Conservation (phyloP, 129 eudicot species). For the Lonicera japonica region DNA sequence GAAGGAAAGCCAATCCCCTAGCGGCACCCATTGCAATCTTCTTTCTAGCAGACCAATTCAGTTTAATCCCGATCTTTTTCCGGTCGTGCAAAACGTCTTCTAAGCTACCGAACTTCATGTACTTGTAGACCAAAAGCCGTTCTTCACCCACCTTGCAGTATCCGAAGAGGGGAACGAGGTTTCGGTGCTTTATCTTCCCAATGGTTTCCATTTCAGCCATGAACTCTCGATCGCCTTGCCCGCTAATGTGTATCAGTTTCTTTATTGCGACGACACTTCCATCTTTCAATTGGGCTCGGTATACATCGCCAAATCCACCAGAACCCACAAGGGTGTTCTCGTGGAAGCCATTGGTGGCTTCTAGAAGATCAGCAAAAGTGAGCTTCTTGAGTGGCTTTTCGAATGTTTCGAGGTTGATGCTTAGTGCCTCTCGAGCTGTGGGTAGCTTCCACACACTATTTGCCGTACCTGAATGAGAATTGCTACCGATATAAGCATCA, state of each 20-base stretch:
- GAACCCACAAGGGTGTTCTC: slow-evolving; percentile 63
- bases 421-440: slow-evolving; percentile 73
- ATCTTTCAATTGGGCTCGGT: slow-evolving; percentile 81
- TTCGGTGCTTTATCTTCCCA: slow-evolving; percentile 83
- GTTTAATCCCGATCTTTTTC: slow-evolving; percentile 47
- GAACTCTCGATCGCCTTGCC: slow-evolving; percentile 97
- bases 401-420: slow-evolving; percentile 75
- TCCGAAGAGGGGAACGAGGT: slow-evolving; percentile 85
- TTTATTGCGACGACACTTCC: slow-evolving; percentile 82
- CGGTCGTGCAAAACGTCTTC: slow-evolving; percentile 82
- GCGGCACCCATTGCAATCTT: slow-evolving; percentile 93
- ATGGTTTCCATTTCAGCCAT: slow-evolving; percentile 98
- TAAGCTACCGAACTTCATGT: slow-evolving; percentile 89
- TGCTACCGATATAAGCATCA: slow-evolving; percentile 49
- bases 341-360: slow-evolving; percentile 94
- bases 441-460: slow-evolving; percentile 68
- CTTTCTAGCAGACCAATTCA: slow-evolving; percentile 74
- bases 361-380: slow-evolving; percentile 86
- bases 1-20: slow-evolving; percentile 84
- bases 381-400: slow-evolving; percentile 84
- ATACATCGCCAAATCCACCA: slow-evolving; percentile 96
- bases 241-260: slow-evolving; percentile 87
- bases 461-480: slow-evolving; percentile 55
- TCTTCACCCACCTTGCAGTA: slow-evolving; percentile 97
- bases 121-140: slow-evolving; percentile 78